Evolutionary conservation across 371 early-diverging fungal genomes (phyloP).

Genomic region (Rhizopus sp.): DNA sequence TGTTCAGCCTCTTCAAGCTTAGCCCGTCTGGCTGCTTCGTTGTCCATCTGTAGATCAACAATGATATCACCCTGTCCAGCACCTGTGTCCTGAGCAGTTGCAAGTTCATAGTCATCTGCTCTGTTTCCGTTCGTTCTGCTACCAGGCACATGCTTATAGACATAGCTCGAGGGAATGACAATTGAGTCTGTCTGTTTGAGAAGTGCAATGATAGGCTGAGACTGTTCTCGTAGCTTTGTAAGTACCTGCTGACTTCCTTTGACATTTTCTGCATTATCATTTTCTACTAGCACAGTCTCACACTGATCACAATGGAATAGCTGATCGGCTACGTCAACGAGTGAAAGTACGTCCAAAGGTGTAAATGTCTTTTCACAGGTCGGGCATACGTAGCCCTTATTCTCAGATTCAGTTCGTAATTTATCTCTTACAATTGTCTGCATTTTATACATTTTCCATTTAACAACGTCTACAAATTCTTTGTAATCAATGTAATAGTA

Average conservation of each 20-base stretch:
- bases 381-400: conserved; percentile 73
- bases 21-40: conserved; percentile 67
- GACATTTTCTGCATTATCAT: conserved; percentile 66
- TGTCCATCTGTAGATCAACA: conserved; percentile 78
- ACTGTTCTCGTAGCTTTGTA: conserved; percentile 74
- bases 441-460: conserved; percentile 89
- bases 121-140: conserved; percentile 25
- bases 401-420: conserved; percentile 74
- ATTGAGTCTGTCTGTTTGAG: conserved; percentile 82
- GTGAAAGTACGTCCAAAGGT: conserved; percentile 58
- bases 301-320: conserved; percentile 68
- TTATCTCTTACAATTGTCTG: conserved; percentile 69
- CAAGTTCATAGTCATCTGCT: conserved; percentile 60
- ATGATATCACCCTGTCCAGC: conserved; percentile 74
- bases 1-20: conserved; percentile 72
- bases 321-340: conserved; percentile 50
- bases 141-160: conserved; percentile 40
- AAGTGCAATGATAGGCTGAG: conserved; percentile 78
- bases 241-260: conserved; percentile 46
- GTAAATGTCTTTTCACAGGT: conserved; percentile 57
- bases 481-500: conserved; percentile 92
- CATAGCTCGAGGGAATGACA: conserved; percentile 64
- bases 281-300: conserved; percentile 61
- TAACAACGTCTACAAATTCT: conserved; percentile 90
- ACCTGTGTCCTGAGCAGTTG: conserved; percentile 75